These are phyloP conservation scores for Oxytropis ochrocephala DNA, from an alignment of 306 rosid genomes.

Conservation along the genomic window DNA sequence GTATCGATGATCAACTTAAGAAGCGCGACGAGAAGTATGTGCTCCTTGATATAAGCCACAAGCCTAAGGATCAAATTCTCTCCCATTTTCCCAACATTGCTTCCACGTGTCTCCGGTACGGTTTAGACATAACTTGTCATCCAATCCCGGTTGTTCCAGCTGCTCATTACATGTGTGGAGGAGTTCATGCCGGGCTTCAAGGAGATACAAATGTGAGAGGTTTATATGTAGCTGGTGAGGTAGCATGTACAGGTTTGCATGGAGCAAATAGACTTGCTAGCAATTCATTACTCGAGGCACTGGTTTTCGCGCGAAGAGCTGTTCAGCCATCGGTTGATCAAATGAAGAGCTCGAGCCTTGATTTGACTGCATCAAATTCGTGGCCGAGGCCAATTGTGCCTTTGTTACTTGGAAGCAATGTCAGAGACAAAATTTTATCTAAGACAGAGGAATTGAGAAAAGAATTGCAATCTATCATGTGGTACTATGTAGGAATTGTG, in stretches of 20 bases:
- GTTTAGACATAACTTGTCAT: conserved; percentile 72
- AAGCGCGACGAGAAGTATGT: conserved; percentile 71
- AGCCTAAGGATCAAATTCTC: conserved; percentile 56
- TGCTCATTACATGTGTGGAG: conserved; percentile 97
- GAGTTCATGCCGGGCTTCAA: conserved; percentile 83
- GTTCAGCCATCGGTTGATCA: conserved; percentile 77
- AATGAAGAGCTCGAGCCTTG: conserved; percentile 53
- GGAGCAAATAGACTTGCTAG: conserved; percentile 97
- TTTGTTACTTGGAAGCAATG: conserved; percentile 31
- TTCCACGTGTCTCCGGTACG: conserved; percentile 60
- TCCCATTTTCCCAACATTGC: conserved; percentile 85
- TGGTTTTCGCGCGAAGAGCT: conserved; percentile 90
- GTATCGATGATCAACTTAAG: conserved; percentile 93
- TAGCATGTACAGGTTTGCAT: conserved; percentile 95
- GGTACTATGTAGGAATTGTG: conserved; percentile 81
- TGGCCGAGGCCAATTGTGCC: conserved; percentile 70
- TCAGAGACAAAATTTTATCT: conserved; percentile 28
- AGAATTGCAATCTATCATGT: conserved; percentile 67
- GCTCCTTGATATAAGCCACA: conserved; percentile 85
- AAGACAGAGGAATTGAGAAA: conserved; percentile 56
- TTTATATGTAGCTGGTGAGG: conserved; percentile 89
- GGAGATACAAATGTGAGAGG: conserved; percentile 87
- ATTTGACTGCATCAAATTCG: conserved; percentile 40
- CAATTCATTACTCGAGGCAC: conserved; percentile 94
- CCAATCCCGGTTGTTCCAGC: conserved; percentile 96